Base-by-base conservation (phyloP, 768 basidiomycete species). In the Cubamyces lactineus region DNA sequence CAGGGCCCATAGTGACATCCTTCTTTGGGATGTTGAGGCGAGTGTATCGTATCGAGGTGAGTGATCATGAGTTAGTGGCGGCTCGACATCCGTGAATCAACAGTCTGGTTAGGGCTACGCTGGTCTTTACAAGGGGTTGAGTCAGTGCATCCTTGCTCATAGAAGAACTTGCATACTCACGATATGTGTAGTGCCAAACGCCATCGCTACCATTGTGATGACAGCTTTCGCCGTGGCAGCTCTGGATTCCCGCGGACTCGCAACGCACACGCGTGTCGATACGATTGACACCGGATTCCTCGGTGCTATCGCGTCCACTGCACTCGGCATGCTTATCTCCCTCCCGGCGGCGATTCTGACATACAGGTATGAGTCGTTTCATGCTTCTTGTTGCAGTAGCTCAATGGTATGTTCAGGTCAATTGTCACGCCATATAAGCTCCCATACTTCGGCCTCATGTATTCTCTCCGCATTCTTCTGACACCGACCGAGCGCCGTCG, bases 351-450 rank as follows among this genome's bases (percentile, higher is more conserved):
- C 84, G 2, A 85, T 95, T 53, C 73, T 95, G 51, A 89, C 91
- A 1, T 89, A 91, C 71, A 80, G 91, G 92, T 91, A 72, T 47
- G 83, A 55, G 24, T 8, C 3, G 3, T 12, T 6, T 3, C 3
- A 17, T 13, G 49, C 17, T 2, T 12, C 30, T 34, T 19, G 45
- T 63, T 53, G 34, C 9, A 41, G 11, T 45, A 26, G 61, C 47
- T 61, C 12, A 41, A 34, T 34, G 23, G 59, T 50, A 16, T 48
- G 30, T 54, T 9, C 65, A 94, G 92, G 43, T 82, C 93, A 2
- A 89, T 94, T 64, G 92, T 89, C 1, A 94, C 93, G 1, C 92
- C 92, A 0, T 85, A 90, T 73, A 86, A 82, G 70, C 77, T 95
- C 38, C 82, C 87, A 2, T 92, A 83, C 69, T 80, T 88, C 68